Evolutionary conservation across 1,284 basidiomycete genomes (phyloP).

Genomic region (Cryptococcus floricola): DNA sequence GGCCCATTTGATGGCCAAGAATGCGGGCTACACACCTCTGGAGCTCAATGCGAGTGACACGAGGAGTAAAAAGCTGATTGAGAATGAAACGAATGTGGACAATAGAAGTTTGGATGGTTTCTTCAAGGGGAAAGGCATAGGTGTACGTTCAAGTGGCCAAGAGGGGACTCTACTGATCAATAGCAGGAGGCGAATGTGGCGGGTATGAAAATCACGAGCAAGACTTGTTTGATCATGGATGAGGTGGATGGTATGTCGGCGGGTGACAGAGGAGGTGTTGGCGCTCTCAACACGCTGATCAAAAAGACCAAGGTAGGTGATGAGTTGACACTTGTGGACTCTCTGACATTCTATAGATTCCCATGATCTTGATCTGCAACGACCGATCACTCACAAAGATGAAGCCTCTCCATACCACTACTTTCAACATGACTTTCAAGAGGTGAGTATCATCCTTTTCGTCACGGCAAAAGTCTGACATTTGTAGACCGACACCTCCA

Average conservation of each 20-base stretch:
- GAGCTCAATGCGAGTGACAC: constrained; percentile 96
- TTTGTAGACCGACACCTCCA: constrained; percentile 64
- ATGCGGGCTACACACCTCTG: constrained; percentile 84
- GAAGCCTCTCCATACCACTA: constrained; percentile 73
- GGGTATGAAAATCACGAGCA: constrained; percentile 69
- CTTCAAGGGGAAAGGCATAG: constrained; percentile 63
- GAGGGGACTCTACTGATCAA: background rate
- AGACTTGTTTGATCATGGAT: constrained; percentile 93
- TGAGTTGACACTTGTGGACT: background rate
- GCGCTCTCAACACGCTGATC: constrained; percentile 85
- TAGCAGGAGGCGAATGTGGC: constrained; percentile 61
- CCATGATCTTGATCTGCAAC: constrained; percentile 97
- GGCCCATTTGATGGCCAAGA: constrained; percentile 84
- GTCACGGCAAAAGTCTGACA: constrained; percentile 5
- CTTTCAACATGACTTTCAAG: constrained; percentile 71
- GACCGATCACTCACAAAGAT: constrained; percentile 82
- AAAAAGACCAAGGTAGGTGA: constrained; percentile 77
- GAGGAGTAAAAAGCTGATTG: constrained; percentile 92
- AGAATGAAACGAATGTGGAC: constrained; percentile 83
- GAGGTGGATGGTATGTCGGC: constrained; percentile 99
- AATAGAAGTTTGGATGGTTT: constrained; percentile 86
- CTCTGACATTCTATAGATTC: constrained; percentile 58
- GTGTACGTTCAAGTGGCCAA: constrained; percentile 27
- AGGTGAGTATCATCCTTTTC: constrained; percentile 54
- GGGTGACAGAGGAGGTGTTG: constrained; percentile 93